These are phyloP conservation scores for Pseudonectria foliicola DNA, from an alignment of 2,329 filamentous ascomycete species.

Conservation along the genomic window DNA sequence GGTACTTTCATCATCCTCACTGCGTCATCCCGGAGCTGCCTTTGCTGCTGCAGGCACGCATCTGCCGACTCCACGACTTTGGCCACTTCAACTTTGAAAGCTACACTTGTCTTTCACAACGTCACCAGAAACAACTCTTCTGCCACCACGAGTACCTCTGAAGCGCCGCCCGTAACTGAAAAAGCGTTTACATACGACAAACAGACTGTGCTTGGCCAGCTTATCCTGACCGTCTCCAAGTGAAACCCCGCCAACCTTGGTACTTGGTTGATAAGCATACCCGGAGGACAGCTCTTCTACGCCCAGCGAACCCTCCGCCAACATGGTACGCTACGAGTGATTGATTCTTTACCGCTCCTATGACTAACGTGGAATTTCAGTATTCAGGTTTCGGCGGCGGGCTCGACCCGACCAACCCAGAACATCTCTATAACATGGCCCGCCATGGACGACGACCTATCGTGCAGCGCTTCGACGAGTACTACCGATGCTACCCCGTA, in stretches of 20 bases:
- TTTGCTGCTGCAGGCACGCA: slow-evolving; percentile 14
- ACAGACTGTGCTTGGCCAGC: too few species aligned
- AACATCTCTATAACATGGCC: slow-evolving; percentile 43
- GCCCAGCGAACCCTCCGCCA: slow-evolving; percentile 2
- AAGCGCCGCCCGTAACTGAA: neutral
- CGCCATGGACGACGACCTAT: slow-evolving; percentile 39
- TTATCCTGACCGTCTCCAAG: too few species aligned
- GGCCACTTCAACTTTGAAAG: slow-evolving; percentile 7
- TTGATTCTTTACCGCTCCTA: neutral
- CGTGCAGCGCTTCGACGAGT: slow-evolving; percentile 87
- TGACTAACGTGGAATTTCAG: slow-evolving; percentile 5
- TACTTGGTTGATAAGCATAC: too few species aligned
- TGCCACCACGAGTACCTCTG: neutral
- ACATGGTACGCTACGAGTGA: slow-evolving; percentile 15
- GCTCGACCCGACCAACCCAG: slow-evolving; percentile 41
- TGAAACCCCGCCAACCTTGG: too few species aligned
- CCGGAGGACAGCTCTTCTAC: too few species aligned
- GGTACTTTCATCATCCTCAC: slow-evolving; percentile 4
- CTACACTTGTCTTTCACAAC: slow-evolving; percentile 6
- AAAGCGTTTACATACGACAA: too few species aligned
- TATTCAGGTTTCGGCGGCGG: slow-evolving; percentile 35
- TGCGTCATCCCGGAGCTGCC: slow-evolving; percentile 30
- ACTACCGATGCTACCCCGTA: slow-evolving; percentile 94
- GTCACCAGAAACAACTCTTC: neutral
- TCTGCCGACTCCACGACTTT: slow-evolving; percentile 11